A percentile compares a stretch with the other conserved stretches of the same genome.
These are phyloP conservation scores for Chenopodium berlandieri DNA, from an alignment of 148 eudicot species.

Conservation along the genomic window DNA sequence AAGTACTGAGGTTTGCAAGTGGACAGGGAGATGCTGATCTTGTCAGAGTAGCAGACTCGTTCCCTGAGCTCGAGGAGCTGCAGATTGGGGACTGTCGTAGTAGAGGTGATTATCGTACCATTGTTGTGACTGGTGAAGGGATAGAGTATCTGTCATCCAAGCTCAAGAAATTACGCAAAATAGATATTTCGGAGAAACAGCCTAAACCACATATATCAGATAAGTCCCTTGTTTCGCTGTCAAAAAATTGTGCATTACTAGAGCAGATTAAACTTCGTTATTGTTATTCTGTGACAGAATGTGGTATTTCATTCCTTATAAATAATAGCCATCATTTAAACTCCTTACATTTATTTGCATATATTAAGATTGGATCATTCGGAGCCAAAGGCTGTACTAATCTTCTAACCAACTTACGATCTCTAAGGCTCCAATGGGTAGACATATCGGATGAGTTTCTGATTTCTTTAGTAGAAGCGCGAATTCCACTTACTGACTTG, in stretches of 20 bases:
- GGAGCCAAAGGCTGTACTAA: not conserved
- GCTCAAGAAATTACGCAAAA: conserved; percentile 23
- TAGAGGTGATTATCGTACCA: not conserved
- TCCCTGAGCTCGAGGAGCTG: conserved; percentile 28
- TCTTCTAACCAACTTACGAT: not conserved
- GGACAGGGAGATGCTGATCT: conserved; percentile 24
- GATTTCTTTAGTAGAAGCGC: conserved; percentile 12
- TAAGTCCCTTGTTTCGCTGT: conserved; percentile 27
- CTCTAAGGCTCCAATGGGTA: not conserved
- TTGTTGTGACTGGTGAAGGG: conserved; percentile 28
- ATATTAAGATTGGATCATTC: conserved; percentile 8
- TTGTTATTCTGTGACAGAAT: conserved; percentile 16
- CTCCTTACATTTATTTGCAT: conserved; percentile 8
- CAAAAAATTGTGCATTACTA: conserved; percentile 21
- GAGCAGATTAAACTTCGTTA: conserved; percentile 3
- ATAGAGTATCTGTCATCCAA: conserved; percentile 16
- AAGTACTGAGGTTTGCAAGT: conserved; percentile 22
- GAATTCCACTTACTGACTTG: conserved; percentile 24
- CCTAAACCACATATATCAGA: conserved; percentile 19
- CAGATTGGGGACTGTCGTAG: conserved; percentile 8
- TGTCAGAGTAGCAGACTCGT: conserved; percentile 22
- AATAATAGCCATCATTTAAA: conserved; percentile 17
- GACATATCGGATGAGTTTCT: conserved; percentile 26
- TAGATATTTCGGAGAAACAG: conserved; percentile 8
- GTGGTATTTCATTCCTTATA: conserved; percentile 24